Base-by-base conservation (phyloP, 2,329 filamentous ascomycete species). In the Ophiostoma australiae region DNA sequence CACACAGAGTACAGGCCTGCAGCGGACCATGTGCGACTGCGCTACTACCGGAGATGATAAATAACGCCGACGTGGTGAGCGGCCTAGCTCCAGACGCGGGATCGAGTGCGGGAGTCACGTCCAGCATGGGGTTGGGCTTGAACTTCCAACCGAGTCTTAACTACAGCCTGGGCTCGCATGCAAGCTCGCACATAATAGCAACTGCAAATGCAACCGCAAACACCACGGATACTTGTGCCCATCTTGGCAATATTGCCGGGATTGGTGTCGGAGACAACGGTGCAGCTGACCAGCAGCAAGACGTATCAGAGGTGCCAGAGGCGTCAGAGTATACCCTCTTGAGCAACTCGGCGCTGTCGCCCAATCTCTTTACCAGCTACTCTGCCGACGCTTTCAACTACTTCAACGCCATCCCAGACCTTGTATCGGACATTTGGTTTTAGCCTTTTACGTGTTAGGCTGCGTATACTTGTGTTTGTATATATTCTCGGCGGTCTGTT, bases 201-300 rank as follows among this genome's bases (percentile, higher is more conserved):
- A 48, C 2, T 48, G 17, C 41, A 48, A 17, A 20, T 20, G 10
- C 37, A 39, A 58, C 4, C 8, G 11, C n/a, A 27, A 58, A 27
- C 44, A 48, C 44, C 44, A n/a, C 44, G 13, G 17, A 48, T 7
- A 48, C 44, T 20, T 20, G 5, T 58, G 52, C 52, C n/a, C 52
- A 58, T 15, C 52, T 58, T n/a, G n/a, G 52, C 52, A 58, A 58
- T 58, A 58, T 27, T 58, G 23, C 52, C 52, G 52, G 52, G 27
- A 4, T 27, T 15, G 44, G 44, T 48, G 44, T 48, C 4, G 52
- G 52, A 11, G 52, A 58, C 23, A 5, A 11, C 23, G 52, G 44
- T 48, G 15, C n/a, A 58, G 8, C 52, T 15, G 52, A 15, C 52
- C 52, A 58, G 8, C 44, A 48, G 20, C 44, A 48, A 5, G 44